phyloP scores from a whole-genome alignment of 1,284 basidiomycete genomes.

The Melampsora americana region DNA sequence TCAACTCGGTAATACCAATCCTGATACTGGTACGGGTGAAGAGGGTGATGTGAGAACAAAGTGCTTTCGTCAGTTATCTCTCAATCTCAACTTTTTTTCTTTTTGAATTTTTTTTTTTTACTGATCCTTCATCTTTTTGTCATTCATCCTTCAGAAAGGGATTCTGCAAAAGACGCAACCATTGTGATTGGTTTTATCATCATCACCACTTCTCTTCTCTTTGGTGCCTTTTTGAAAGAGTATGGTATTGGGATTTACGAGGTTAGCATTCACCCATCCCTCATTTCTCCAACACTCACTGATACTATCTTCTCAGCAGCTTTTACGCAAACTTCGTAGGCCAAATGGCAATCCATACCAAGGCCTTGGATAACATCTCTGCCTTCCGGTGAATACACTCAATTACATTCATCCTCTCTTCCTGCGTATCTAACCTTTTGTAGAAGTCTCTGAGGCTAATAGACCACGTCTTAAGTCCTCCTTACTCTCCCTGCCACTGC shows the following conservation, averaged over 20 bases:
- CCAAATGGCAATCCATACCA: too few relatives aligned
- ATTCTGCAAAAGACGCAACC: slow-evolving; percentile 51
- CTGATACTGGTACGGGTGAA: slow-evolving; percentile 53
- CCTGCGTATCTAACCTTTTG: too few relatives aligned
- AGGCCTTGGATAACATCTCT: too few relatives aligned
- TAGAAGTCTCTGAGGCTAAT: too few relatives aligned
- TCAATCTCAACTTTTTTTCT: neutral
- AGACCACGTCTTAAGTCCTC: too few relatives aligned
- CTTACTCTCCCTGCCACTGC: too few relatives aligned
- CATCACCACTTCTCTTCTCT: slow-evolving; percentile 37
- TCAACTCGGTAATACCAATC: slow-evolving; percentile 50
- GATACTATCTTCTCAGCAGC: too few relatives aligned
- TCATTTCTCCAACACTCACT: neutral
- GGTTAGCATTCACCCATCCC: neutral
- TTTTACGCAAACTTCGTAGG: too few relatives aligned
- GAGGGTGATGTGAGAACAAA: slow-evolving; percentile 54
- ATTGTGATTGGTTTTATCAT: slow-evolving; percentile 51
- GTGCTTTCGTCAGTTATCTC: slow-evolving; percentile 49
- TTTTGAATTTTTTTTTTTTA: neutral
- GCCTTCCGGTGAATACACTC: too few relatives aligned
- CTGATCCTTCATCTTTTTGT: too few relatives aligned
- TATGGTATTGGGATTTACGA: neutral
- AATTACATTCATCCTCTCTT: too few relatives aligned
- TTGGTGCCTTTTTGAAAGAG: slow-evolving; percentile 40
- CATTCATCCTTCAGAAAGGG: slow-evolving; percentile 47